A percentile compares a stretch with the other conserved stretches of the same genome.
These are phyloP conservation scores for Hibiscus mutabilis DNA, from an alignment of 345 rosid species.

Conservation along the genomic window DNA sequence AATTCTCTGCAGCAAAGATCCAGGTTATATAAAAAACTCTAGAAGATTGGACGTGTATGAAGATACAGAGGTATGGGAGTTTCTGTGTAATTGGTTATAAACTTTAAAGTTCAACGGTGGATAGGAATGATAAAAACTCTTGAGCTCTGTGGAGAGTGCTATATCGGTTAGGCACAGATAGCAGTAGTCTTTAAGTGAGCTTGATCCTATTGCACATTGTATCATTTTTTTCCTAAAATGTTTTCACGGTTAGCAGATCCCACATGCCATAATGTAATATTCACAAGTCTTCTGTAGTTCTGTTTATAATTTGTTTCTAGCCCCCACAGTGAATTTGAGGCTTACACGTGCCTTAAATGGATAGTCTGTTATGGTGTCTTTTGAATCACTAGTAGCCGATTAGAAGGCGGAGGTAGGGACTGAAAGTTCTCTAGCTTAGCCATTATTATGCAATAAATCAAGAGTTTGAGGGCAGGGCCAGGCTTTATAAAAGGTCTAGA, in stretches of 20 bases:
- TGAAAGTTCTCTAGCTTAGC: background rate
- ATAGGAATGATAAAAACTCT: background rate
- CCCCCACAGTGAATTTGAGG: background rate
- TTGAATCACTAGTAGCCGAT: background rate
- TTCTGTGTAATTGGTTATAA: slow-evolving; percentile 1
- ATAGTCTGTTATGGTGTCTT: background rate
- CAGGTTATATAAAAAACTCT: slow-evolving; percentile 57
- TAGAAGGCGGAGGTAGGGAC: background rate
- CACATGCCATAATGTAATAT: background rate
- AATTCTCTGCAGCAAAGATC: slow-evolving; percentile 67
- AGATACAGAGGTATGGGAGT: slow-evolving; percentile 44
- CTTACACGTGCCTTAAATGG: background rate
- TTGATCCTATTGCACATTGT: background rate
- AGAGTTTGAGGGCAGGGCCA: background rate
- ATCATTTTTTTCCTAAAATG: background rate
- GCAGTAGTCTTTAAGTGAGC: background rate
- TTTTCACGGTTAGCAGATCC: background rate
- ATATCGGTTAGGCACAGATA: background rate
- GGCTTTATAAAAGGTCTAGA: background rate
- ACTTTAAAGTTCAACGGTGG: background rate
- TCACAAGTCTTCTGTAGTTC: too few species aligned
- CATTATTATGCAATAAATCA: background rate
- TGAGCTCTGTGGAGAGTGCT: background rate
- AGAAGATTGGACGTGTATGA: slow-evolving; percentile 33
- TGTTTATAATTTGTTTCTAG: background rate